A percentile compares a stretch with the other conserved stretches of the same genome.
Evolutionary conservation across 1,284 basidiomycete species (phyloP).

Genomic region (Malassezia psittaci): DNA sequence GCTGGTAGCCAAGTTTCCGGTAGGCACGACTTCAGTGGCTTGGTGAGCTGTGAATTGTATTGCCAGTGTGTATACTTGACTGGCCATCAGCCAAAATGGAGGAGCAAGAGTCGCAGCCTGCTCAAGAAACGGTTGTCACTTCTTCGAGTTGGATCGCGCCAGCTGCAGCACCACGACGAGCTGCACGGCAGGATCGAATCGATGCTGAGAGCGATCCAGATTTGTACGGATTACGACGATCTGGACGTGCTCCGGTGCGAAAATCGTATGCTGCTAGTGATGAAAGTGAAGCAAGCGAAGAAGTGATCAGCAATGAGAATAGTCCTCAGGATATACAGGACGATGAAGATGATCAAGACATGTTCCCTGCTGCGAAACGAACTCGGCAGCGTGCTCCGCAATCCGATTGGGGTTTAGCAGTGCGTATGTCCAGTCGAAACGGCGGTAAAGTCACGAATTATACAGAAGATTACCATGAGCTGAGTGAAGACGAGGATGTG

Average conservation of each 20-base stretch:
- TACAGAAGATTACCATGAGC: conserved; percentile 44
- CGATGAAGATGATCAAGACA: conserved; percentile 66
- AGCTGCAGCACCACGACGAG: neutral
- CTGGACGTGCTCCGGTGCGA: conserved; percentile 32
- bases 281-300: conserved; percentile 20
- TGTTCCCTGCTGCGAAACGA: conserved; percentile 30
- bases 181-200: neutral
- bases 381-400: neutral
- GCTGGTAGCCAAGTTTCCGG: neutral
- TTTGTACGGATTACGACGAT: conserved; percentile 17
- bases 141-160: no score
- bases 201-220: conserved; percentile 18
- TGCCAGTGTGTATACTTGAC: no score
- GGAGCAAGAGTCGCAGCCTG: no score
- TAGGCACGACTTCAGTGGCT: neutral
- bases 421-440: conserved; percentile 48
- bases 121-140: no score
- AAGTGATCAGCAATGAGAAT: conserved; percentile 18
- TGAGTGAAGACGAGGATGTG: conserved; percentile 40
- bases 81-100: no score
- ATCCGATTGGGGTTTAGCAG: conserved; percentile 51
- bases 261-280: conserved; percentile 12
- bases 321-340: conserved; percentile 44
- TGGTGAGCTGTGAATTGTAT: neutral
- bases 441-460: conserved; percentile 42